Evolutionary conservation across 1,139 yeast genomes (phyloP), one percentile per base, ranked within the genome.

Genomic region (Suhomyces coccinellae): DNA sequence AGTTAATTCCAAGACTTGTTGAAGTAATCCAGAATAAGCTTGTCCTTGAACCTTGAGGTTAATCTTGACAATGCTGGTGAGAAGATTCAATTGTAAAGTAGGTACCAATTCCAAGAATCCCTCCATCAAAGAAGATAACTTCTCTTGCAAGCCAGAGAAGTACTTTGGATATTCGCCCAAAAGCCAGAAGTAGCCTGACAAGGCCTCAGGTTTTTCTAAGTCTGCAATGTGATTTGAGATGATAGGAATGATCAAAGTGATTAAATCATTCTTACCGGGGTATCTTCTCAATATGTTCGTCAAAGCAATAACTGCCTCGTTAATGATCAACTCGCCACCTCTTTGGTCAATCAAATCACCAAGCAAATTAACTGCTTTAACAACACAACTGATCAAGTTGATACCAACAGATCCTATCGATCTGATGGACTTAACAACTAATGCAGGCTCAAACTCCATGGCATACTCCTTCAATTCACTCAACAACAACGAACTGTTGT

Each of bases 361-460:
- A 45, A 93, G 68, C 33, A 85, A 79, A 55, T 87, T 91, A 48
- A 90, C 80, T n/a, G 95, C 82, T 55, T 85, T 85, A 39, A 73
- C 79, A 2, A 85, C 78, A 36, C 77, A 67, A 47, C 77, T 81
- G 1, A 80, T 71, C 43, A 89, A 73, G 62, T 88, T 88, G 55
- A 91, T 85, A 12, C 97, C 98, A 45, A 90, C 80, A 48, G 95
- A 90, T 2, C 97, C 95, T 55, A 93, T 81, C 3, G 95, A 95
- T 53, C 77, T 78, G 41, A 93, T 85, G 1, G 97, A 83, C 45
- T 89, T 81, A 30, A 87, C 74, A 17, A 90, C 96, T 61, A 95
- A 85, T 49, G 91, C 91, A 41, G 88, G 83, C 57, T 95, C 99
- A 54, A 91, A 89, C 62, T 95, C 99, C 85, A 88, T 84, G 5